Evolutionary conservation across 441 rosid genomes (phyloP), one percentile per base, ranked within the genome.

Genomic region (Gossypium laxum): DNA sequence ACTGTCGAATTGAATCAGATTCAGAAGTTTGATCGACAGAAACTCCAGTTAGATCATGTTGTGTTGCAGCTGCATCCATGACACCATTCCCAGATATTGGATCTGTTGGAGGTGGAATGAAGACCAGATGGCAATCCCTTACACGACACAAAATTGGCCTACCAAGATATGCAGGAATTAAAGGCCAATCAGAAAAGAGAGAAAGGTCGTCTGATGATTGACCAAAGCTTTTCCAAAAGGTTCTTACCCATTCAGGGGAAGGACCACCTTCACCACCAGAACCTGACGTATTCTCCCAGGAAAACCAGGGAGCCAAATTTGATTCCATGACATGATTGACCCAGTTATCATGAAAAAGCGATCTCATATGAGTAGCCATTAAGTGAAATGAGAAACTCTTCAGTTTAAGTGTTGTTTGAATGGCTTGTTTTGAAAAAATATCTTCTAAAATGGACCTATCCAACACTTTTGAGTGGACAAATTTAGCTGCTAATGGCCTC

Each of bases 81-180:
- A 64, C 51, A 52, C 56, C 77, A 74, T 72, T 78, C 75, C 59
- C 79, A 74, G 84, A 72, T 52, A 60, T 26, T 74, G 79, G 67
- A 74, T 82, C 87, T 57, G 69, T 78, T 4, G 80, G 79, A 21
- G 98, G 96, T 77, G 99, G 93, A 84, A 92, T 73, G 67, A 94
- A 90, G 71, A 90, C 86, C 74, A 94, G 85, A 72, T 84, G 88
- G 58, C 85, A 77, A 78, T 89, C 96, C 79, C 86, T 87, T 56
- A 92, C 88, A 76, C 99, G 96, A 82, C 99, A 94, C 66, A 94
- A 81, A 72, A 92, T 85, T 57, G 96, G 86, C 81, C 98, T 85
- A 34, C 99, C 98, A 75, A 92, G 97, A 81, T 92, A 90, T 61
- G 96, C 96, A 83, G 99, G 99, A 83, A 94, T 84, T 62, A 94